Evolutionary conservation across 495 filamentous ascomycete species (phyloP), one percentile per base, ranked within the genome.

Genomic region (Cercophora scortea): DNA sequence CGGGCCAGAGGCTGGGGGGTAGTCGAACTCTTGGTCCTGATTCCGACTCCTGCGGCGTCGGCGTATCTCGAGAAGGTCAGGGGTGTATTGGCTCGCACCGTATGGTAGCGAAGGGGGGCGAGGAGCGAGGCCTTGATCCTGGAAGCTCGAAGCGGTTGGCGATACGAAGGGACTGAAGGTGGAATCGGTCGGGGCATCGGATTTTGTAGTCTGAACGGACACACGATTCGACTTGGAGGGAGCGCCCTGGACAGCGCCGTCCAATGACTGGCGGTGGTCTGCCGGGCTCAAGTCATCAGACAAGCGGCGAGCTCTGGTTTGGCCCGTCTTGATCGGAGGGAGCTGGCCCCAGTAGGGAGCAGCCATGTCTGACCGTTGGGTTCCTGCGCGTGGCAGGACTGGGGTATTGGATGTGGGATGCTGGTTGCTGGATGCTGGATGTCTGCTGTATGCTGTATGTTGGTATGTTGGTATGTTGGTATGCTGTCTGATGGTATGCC

Each of bases 121-220:
- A 55, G 78, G 72, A 48, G 75, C 70, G 38, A 75, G 68, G 25
- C 74, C 74, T 47, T 69, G 66, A 17, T 55, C 70, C 38, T 59
- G 65, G 56, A 78, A 75, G 57, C 62, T 74, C 18, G 76, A 73
- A 45, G 67, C 59, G 44, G 72, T 72, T 12, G 77, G 76, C 38
- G 75, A 78, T 48, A 61, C 74, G 51, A 74, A 73, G 43, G 76
- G 72, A 51, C 73, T 78, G 51, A 74, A 61, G 19, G 75, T 79
- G 33, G 75, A 76, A 12, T 79, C 69, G 53, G 75, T 74, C 35
- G 67, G 67, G 42, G 71, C 71, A 47, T 72, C 68, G 53, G 74
- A 71, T 55, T 65, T 69, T 61, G 68, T 65, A 58, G 71, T 71
- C 61, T 75, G 72, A 42, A 64, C 54, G 16, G 71, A 73, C 49